Conservation (phyloP, 495 filamentous ascomycete species). For the Acidomyces sp. region DNA sequence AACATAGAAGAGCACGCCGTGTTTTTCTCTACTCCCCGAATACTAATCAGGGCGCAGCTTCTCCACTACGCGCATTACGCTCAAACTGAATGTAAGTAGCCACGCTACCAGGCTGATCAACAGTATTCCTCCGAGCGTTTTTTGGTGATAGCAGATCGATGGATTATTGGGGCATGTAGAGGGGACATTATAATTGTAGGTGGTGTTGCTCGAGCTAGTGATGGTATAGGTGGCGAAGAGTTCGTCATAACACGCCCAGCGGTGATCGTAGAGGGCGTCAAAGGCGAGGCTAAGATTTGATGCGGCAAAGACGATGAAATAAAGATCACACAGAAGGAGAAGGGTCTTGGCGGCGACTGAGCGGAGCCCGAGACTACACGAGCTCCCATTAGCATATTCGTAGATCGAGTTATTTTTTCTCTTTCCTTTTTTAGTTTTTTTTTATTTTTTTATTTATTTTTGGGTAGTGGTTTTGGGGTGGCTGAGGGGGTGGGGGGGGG, state of each 20-base stretch:
- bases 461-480: no score
- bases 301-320: constrained; percentile 94
- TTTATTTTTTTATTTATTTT: no score
- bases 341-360: constrained; percentile 70
- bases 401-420: no score
- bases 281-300: constrained; percentile 86
- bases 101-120: constrained; percentile 76
- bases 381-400: background rate
- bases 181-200: constrained; percentile 12
- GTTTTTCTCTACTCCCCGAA: no score
- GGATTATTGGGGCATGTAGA: constrained; percentile 13
- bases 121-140: constrained; percentile 66
- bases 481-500: background rate
- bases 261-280: constrained; percentile 60
- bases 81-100: constrained; percentile 60
- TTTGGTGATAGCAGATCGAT: constrained; percentile 53
- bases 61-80: constrained; percentile 22
- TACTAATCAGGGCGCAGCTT: constrained; percentile 18
- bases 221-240: constrained; percentile 9
- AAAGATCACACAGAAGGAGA: constrained; percentile 75
- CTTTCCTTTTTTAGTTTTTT: no score
- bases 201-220: constrained; percentile 22
- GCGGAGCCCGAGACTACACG: constrained; percentile 53
- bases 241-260: constrained; percentile 44
- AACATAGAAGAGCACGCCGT: no score